Evolutionary conservation across 1,284 basidiomycete genomes (phyloP), one percentile per base, ranked within the genome.

Genomic region (Cryptococcus sp.): DNA sequence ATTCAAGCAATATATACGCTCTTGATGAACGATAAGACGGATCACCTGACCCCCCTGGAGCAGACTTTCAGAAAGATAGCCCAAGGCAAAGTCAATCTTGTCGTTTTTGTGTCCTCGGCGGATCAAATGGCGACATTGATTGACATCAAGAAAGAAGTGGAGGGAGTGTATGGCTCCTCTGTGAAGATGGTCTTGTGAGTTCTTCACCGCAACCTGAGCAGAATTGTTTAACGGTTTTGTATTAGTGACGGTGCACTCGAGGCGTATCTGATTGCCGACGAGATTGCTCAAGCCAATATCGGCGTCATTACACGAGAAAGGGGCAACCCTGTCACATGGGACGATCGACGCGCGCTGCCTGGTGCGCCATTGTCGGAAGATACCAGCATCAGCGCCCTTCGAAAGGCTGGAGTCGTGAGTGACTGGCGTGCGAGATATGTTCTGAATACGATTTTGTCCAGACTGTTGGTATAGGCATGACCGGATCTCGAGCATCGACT

Each of bases 371-470:
- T 56, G 19, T 43, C 37, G 8, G 43, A 43, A 20, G 54, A 56
- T 25, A 51, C 54, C 29, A 29, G 6, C 38, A 37, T 56, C 38
- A 29, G 23, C 26, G 25, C 38, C 3, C 29, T 56, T 15, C 16
- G 38, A 26, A 56, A 51, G 17, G 54, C 54, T 16, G 54, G 54
- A 17, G 54, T 56, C 19, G 54, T 56, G 25, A 45, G 54, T 56
- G n/a, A 25, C 4, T 20, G 17, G 19, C 39, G n/a, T 3, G 11
- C 17, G 16, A 19, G 49, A 17, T 7, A 3, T 34, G 22, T 5
- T 15, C 7, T 17, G 5, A 17, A 37, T 10, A 13, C 23, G 3
- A 45, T 23, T 22, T 16, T 13, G 43, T 40, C 29, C 26, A 52
- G 50, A 52, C 50, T 8, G 50, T 52, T 23, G 50, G 50, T 6